These are phyloP conservation scores for Senna tora DNA, from an alignment of 306 rosid genomes.

Conservation along the genomic window DNA sequence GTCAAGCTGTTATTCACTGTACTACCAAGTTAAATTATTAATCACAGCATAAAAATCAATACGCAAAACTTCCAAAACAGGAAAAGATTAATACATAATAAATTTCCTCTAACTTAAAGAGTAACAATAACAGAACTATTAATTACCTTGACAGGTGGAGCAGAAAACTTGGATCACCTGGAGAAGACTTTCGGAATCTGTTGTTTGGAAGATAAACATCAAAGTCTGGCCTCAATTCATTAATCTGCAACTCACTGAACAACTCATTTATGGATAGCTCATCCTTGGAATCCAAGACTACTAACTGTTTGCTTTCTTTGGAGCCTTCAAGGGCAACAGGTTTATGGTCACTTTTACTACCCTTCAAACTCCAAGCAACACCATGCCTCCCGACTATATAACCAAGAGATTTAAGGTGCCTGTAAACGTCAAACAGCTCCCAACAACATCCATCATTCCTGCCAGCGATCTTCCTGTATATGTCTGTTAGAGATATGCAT, in stretches of 20 bases:
- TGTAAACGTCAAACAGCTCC: slow-evolving; percentile 86
- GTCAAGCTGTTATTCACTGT: slow-evolving; percentile 22
- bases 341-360: slow-evolving; percentile 35
- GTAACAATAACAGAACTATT: slow-evolving; percentile 5
- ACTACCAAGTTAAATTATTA: neutral
- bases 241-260: slow-evolving; percentile 55
- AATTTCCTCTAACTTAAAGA: slow-evolving; percentile 1
- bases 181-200: slow-evolving; percentile 80
- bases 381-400: slow-evolving; percentile 65
- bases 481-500: slow-evolving; percentile 55
- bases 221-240: slow-evolving; percentile 58
- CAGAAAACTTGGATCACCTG: slow-evolving; percentile 70
- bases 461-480: slow-evolving; percentile 53
- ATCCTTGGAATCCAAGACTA: slow-evolving; percentile 38
- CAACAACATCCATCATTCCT: slow-evolving; percentile 54
- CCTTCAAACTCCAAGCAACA: slow-evolving; percentile 71
- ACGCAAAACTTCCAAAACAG: neutral
- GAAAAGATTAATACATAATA: slow-evolving; percentile 6
- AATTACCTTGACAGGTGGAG: slow-evolving; percentile 74
- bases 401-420: slow-evolving; percentile 82
- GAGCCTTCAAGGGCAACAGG: slow-evolving; percentile 38
- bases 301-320: slow-evolving; percentile 37
- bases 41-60: neutral
- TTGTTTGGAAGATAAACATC: slow-evolving; percentile 81
- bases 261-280: slow-evolving; percentile 41